phyloP scores from a whole-genome alignment of 495 filamentous ascomycete species.

The Penicillium odoratum region DNA sequence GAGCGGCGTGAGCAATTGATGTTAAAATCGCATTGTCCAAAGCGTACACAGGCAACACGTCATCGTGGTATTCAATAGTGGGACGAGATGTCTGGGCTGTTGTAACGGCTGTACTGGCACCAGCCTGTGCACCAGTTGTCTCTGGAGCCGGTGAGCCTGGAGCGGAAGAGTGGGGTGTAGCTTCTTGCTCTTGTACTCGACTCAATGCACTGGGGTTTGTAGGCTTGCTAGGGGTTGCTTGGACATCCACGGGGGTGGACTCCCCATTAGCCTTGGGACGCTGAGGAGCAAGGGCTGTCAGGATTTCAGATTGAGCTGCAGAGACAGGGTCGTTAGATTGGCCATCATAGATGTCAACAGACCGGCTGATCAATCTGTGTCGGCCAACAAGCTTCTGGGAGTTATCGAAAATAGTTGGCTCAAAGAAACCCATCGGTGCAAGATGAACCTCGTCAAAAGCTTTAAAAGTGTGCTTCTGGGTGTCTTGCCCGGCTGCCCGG shows the following conservation, averaged over 20 bases:
- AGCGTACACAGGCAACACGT: slow-evolving; percentile 75
- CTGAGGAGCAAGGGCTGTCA: slow-evolving; percentile 64
- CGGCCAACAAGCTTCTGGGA: slow-evolving; percentile 73
- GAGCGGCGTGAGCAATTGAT: slow-evolving; percentile 80
- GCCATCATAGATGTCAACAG: slow-evolving; percentile 90
- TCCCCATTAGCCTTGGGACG: slow-evolving; percentile 42
- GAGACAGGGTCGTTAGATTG: slow-evolving; percentile 86
- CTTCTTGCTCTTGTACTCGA: slow-evolving; percentile 55
- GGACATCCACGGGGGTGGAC: slow-evolving; percentile 27
- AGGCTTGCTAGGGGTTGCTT: slow-evolving; percentile 43
- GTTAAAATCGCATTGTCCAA: slow-evolving; percentile 89
- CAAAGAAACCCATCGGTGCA: slow-evolving; percentile 86
- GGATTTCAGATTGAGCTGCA: slow-evolving; percentile 76
- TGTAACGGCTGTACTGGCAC: slow-evolving; percentile 26
- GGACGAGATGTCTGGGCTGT: slow-evolving; percentile 36
- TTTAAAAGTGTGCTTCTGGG: slow-evolving; percentile 89
- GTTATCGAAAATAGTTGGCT: slow-evolving; percentile 83
- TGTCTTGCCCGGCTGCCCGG: slow-evolving; percentile 82
- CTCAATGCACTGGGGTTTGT: slow-evolving; percentile 45
- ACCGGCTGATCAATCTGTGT: slow-evolving; percentile 75
- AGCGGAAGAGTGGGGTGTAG: slow-evolving; percentile 78
- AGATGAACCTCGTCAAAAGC: slow-evolving; percentile 91
- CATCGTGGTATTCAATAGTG: slow-evolving; percentile 68
- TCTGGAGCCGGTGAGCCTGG: slow-evolving; percentile 87
- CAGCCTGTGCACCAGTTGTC: slow-evolving; percentile 60